Conservation (phyloP, 176 grass and related monocot genomes). For the Ampelocalamus luodianensis region DNA sequence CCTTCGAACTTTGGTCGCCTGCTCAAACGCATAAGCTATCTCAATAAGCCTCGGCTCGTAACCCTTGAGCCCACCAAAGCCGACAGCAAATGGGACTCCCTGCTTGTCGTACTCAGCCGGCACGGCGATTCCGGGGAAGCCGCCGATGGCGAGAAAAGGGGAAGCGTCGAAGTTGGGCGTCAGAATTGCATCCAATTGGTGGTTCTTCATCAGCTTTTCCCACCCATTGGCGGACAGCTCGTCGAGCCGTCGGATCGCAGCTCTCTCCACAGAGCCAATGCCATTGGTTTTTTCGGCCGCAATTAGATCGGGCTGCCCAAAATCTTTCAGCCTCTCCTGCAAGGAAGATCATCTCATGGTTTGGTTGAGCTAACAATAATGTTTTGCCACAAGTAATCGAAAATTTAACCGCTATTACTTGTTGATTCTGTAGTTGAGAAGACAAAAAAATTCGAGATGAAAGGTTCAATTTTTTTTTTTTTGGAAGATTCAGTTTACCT, state of each 20-base stretch:
- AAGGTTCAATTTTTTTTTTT: too few relatives aligned
- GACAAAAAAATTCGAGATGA: background rate
- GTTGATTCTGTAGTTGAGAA: background rate
- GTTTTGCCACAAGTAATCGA: background rate
- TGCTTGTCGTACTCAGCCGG: constrained; percentile 51
- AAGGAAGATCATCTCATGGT: background rate
- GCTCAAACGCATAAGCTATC: constrained; percentile 67
- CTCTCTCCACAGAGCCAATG: constrained; percentile 38
- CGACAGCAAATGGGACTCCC: constrained; percentile 51
- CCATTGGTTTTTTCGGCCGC: constrained; percentile 41
- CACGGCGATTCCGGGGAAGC: constrained; percentile 53
- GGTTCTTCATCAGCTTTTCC: constrained; percentile 48
- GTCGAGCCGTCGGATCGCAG: constrained; percentile 28
- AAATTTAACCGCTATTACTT: background rate
- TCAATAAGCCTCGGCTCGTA: constrained; percentile 63
- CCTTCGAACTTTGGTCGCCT: constrained; percentile 51
- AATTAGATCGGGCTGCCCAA: constrained; percentile 28
- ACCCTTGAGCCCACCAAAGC: constrained; percentile 60
- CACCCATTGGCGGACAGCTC: constrained; percentile 42
- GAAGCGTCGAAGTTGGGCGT: background rate
- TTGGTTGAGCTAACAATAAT: background rate
- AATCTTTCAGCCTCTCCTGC: constrained; percentile 48
- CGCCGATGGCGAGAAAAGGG: constrained; percentile 39
- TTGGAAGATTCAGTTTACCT: constrained; percentile 36
- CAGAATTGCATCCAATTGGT: constrained; percentile 50